Conservation (phyloP, 176 grass and related monocot genomes). For the Microstegium vimineum region DNA sequence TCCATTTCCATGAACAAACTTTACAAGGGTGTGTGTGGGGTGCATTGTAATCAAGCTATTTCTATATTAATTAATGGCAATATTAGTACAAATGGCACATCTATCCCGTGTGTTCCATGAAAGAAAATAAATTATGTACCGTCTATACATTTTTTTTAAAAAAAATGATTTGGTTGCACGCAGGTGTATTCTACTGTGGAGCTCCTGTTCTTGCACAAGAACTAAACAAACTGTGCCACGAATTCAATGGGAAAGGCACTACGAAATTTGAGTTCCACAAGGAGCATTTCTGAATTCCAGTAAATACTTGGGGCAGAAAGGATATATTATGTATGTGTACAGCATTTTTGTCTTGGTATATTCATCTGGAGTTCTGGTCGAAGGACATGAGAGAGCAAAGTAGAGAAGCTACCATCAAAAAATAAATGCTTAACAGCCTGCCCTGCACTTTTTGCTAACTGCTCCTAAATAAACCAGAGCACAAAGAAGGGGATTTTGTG, state of each 20-base stretch:
- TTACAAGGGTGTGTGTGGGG: not conserved
- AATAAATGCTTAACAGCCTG: not conserved
- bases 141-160: not conserved
- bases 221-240: conserved; percentile 85
- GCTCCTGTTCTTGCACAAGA: conserved; percentile 87
- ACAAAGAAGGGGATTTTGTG: conserved; percentile 1
- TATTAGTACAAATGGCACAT: not conserved
- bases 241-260: conserved; percentile 79
- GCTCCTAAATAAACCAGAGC: conserved; percentile 14
- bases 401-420: not conserved
- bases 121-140: not conserved
- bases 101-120: not conserved
- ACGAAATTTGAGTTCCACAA: conserved; percentile 96
- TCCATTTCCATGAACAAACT: not conserved
- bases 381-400: conserved; percentile 15
- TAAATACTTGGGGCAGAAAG: conserved; percentile 33
- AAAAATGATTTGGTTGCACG: conserved; percentile 12
- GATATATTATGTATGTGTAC: conserved; percentile 30
- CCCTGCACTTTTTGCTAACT: not conserved
- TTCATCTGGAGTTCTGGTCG: conserved; percentile 15
- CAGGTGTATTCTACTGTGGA: conserved; percentile 99
- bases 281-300: conserved; percentile 83
- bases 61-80: not conserved
- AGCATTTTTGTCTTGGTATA: conserved; percentile 49
- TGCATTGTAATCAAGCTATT: not conserved